A percentile compares a stretch with the other conserved stretches of the same genome.
These are phyloP conservation scores for Hypoxylon subgilvum DNA, from an alignment of 495 filamentous ascomycete genomes.

Conservation along the genomic window DNA sequence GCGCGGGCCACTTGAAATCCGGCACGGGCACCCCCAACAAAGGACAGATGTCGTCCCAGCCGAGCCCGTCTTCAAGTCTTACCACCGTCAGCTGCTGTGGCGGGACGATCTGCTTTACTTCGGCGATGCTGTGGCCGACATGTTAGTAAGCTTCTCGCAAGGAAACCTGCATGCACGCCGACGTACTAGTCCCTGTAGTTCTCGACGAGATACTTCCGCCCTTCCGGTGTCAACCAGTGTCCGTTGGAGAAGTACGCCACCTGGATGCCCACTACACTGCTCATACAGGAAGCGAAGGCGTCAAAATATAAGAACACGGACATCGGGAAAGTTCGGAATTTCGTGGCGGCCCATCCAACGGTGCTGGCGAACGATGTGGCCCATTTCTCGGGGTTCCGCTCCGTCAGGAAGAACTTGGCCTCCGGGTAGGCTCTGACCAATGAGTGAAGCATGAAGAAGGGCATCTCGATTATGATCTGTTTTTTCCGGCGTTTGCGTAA, in stretches of 20 bases:
- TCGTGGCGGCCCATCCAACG: slow-evolving; percentile 7
- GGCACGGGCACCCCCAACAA: slow-evolving; percentile 39
- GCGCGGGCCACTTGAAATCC: slow-evolving; percentile 33
- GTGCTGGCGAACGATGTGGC: slow-evolving; percentile 34
- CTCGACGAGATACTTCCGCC: slow-evolving; percentile 18
- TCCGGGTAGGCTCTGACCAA: slow-evolving; percentile 39
- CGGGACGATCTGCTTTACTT: slow-evolving; percentile 42
- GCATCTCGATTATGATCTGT: slow-evolving; percentile 41
- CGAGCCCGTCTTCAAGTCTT: slow-evolving; percentile 43
- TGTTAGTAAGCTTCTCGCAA: neutral
- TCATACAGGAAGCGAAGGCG: slow-evolving; percentile 11
- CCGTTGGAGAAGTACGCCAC: slow-evolving; percentile 27
- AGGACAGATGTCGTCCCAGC: slow-evolving; percentile 43
- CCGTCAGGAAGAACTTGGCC: slow-evolving; percentile 44
- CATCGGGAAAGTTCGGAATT: slow-evolving; percentile 25
- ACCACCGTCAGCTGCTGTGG: slow-evolving; percentile 36
- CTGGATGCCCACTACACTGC: neutral
- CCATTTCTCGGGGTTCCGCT: slow-evolving; percentile 45
- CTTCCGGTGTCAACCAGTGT: slow-evolving; percentile 22
- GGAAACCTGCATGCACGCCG: neutral
- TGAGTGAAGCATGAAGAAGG: slow-evolving; percentile 39
- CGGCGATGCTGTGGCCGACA: slow-evolving; percentile 30
- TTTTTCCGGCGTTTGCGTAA: neutral
- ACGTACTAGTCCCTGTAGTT: slow-evolving; percentile 44
- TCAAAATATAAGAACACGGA: slow-evolving; percentile 34